Base-by-base conservation (phyloP, 164 flowering plant species). In the Hamamelis virginiana region DNA sequence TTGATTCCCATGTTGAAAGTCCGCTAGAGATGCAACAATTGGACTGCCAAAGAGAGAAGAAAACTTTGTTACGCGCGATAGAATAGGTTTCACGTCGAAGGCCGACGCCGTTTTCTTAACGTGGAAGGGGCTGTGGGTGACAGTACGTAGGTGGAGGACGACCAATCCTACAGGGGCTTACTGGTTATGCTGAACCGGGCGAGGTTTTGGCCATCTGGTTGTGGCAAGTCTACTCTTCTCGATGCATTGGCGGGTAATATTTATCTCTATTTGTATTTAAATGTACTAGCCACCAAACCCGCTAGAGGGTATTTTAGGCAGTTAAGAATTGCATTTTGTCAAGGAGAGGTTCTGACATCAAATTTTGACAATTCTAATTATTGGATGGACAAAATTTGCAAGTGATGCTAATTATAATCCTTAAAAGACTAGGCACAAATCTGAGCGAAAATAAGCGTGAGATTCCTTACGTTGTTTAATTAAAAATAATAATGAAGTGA, bases 151-250 rank as follows among this genome's bases (percentile, higher is more conserved):
- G 16, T 14, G 53, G 66, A 13, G 16, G 66, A 25, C 50, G 38
- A 8, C 52, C 53, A 16, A 45, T 63, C 8, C 53, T 63, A 9
- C 53, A 63, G 38, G 19, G 52, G 9, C 52, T 63, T 0, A 63
- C 50, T 15, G 66, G 66, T 8, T 63, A 63, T 63, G 66, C 38
- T 1, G 33, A 22, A 8, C 66, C 66, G 13, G 53, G 66, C 22
- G 52, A 63, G 52, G 19, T 63, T 9, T 44, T 63, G 13, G 66
- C 66, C 53, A 63, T 63, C 66, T 8, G 66, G 53, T 13, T 63
- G 33, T 63, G 66, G 66, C 27, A 63, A 63, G n/a, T 63, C 66
- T 22, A 63, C 66, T 21, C 51, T 63, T 45, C n/a, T 63, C 16
- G 66, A 63, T 63, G 21, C 66, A 15, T 23, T 63, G 4, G 66